Percentiles rank a stretch among this genome's conserved stretches.
Conservation (phyloP, 495 filamentous ascomycete species). For the Penicillium diatomitis region DNA sequence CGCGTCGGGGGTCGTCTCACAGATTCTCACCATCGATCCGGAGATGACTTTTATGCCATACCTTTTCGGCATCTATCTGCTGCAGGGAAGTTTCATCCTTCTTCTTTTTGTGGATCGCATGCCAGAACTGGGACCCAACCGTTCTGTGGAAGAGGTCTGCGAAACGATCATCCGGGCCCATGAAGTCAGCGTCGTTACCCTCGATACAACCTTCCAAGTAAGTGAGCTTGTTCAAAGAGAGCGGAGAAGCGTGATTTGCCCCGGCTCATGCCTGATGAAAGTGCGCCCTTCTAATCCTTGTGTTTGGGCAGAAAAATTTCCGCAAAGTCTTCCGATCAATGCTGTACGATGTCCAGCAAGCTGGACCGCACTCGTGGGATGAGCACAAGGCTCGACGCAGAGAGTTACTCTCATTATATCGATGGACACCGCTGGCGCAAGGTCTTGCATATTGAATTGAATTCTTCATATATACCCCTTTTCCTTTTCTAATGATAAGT, state of each 20-base stretch:
- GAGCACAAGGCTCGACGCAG: conserved; percentile 14
- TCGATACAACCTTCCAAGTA: conserved; percentile 55
- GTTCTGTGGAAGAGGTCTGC: conserved; percentile 44
- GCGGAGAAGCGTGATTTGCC: too few relatives aligned
- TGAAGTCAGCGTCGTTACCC: conserved; percentile 50
- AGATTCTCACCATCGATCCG: conserved; percentile 46
- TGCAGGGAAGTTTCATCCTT: conserved; percentile 50
- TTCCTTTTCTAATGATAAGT: too few relatives aligned
- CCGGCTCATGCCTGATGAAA: too few relatives aligned
- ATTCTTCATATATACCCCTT: neutral
- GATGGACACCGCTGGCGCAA: conserved; percentile 10
- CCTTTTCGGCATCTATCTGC: conserved; percentile 51
- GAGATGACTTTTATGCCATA: conserved; percentile 54
- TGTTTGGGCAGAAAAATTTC: conserved; percentile 12
- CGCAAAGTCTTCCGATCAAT: conserved; percentile 13
- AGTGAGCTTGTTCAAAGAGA: neutral
- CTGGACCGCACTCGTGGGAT: conserved; percentile 13
- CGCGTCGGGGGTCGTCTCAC: conserved; percentile 43
- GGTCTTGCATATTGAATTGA: conserved; percentile 10
- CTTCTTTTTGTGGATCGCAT: conserved; percentile 48
- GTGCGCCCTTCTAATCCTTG: neutral
- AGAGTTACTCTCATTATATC: conserved; percentile 12
- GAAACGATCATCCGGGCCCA: conserved; percentile 51
- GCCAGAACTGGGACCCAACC: conserved; percentile 42
- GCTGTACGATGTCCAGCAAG: conserved; percentile 12